These are phyloP conservation scores for Tulasnella sp. DNA, from an alignment of 768 basidiomycete species.

Conservation along the genomic window DNA sequence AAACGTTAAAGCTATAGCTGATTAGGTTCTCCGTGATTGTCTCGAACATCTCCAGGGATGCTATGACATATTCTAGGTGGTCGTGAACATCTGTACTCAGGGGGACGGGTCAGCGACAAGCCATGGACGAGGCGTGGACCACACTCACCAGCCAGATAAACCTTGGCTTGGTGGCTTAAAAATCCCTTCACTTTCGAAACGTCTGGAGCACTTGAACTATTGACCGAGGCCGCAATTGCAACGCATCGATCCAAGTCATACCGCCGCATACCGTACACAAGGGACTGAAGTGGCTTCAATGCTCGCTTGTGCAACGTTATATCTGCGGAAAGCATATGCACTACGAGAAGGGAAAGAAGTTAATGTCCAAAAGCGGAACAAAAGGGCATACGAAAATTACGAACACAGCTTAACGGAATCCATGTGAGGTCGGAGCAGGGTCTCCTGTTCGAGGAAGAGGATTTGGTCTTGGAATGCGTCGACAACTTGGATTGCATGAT, in stretches of 20 bases:
- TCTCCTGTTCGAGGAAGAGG: slow-evolving; percentile 55
- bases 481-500: slow-evolving; percentile 45
- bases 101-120: too few relatives aligned
- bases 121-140: too few relatives aligned
- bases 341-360: slow-evolving; percentile 37
- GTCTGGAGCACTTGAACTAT: slow-evolving; percentile 20
- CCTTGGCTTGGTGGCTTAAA: slow-evolving; percentile 65
- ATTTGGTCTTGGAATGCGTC: slow-evolving; percentile 54
- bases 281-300: slow-evolving; percentile 63
- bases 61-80: slow-evolving; percentile 68
- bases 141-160: slow-evolving; percentile 57
- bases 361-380: background rate
- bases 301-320: slow-evolving; percentile 70
- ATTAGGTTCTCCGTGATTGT: slow-evolving; percentile 68
- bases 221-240: slow-evolving; percentile 50
- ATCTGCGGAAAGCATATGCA: slow-evolving; percentile 73
- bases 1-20: slow-evolving; percentile 67
- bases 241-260: slow-evolving; percentile 66
- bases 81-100: slow-evolving; percentile 78
- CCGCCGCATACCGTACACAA: slow-evolving; percentile 62
- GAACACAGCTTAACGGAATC: slow-evolving; percentile 54
- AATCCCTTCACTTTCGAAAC: slow-evolving; percentile 49
- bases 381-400: slow-evolving; percentile 32
- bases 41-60: slow-evolving; percentile 68
- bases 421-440: slow-evolving; percentile 59